Evolutionary conservation across 768 basidiomycete genomes (phyloP).

Genomic region (Kwoniella sp.): DNA sequence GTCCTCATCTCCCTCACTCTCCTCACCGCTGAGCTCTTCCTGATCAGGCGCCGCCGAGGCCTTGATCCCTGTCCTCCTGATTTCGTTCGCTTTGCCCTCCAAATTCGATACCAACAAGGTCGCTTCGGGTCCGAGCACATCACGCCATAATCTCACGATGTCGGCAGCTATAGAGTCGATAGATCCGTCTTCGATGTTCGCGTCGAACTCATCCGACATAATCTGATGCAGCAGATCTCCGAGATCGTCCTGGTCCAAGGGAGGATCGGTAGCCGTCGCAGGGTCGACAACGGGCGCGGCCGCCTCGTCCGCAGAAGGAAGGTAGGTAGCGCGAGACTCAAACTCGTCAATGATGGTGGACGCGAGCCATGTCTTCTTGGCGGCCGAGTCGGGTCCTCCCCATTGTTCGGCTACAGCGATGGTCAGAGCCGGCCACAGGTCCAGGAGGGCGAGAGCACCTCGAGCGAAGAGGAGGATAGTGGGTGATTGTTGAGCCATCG

Average conservation of each 20-base stretch:
- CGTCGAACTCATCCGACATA: conserved; percentile 85
- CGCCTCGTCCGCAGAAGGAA: conserved; percentile 17
- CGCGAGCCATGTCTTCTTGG: conserved; percentile 84
- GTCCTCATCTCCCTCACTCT: conserved; percentile 35
- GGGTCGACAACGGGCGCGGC: conserved; percentile 26
- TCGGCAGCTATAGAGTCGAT: conserved; percentile 73
- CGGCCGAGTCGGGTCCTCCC: conserved; percentile 73
- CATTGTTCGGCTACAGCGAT: conserved; percentile 82
- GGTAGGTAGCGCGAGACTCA: conserved; percentile 69
- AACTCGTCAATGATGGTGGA: conserved; percentile 59
- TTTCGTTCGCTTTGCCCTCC: conserved; percentile 60
- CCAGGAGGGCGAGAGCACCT: conserved; percentile 78
- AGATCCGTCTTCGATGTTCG: conserved; percentile 80
- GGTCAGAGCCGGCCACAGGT: conserved; percentile 80
- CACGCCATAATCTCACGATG: conserved; percentile 53
- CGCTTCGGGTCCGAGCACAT: conserved; percentile 40
- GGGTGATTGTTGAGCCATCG: conserved; percentile 23
- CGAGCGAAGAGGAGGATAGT: conserved; percentile 70
- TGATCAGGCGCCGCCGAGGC: conserved; percentile 30
- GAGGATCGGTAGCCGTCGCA: conserved; percentile 43
- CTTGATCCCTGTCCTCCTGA: conserved; percentile 33
- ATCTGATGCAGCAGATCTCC: conserved; percentile 80
- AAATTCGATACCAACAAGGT: conserved; percentile 64
- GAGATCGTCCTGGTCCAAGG: conserved; percentile 71
- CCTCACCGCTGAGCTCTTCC: conserved; percentile 37